phyloP scores from a whole-genome alignment of 176 grass and related monocot species.

The Bromus sterilis region DNA sequence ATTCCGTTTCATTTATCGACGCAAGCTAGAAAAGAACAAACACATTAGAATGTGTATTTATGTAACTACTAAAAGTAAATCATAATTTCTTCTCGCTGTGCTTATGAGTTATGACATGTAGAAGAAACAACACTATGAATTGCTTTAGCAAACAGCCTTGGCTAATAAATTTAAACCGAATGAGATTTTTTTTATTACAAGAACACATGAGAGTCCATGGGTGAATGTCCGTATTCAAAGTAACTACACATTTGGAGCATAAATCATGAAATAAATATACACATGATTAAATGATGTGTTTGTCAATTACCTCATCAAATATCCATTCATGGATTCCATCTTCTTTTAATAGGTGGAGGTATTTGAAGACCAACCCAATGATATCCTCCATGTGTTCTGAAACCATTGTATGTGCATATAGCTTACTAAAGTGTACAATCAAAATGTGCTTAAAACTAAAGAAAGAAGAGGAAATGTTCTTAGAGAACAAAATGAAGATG shows the following conservation, averaged over 20 bases:
- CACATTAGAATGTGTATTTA: slow-evolving; percentile 19
- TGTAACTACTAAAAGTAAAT: slow-evolving; percentile 17
- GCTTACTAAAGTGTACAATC: neutral
- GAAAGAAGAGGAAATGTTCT: slow-evolving; percentile 1
- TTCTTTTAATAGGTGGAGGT: slow-evolving; percentile 64
- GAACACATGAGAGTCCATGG: neutral
- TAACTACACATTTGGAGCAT: neutral
- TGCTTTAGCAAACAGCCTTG: neutral
- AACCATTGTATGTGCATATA: slow-evolving; percentile 14
- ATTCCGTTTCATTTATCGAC: slow-evolving; percentile 55
- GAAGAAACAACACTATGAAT: neutral
- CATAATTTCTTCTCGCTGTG: neutral
- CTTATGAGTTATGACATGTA: neutral
- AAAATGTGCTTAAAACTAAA: neutral
- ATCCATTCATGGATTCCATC: slow-evolving; percentile 75
- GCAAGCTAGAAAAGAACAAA: slow-evolving; percentile 45
- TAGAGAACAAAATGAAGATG: neutral
- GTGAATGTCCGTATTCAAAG: neutral
- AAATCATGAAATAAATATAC: neutral
- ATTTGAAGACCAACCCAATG: slow-evolving; percentile 82
- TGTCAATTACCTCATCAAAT: slow-evolving; percentile 80
- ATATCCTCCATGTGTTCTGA: slow-evolving; percentile 87
- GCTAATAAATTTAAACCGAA: slow-evolving; percentile 1
- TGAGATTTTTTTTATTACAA: neutral
- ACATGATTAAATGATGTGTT: neutral